Conservation (phyloP, 805 yeast species). For the Saccharomyces paradoxus region DNA sequence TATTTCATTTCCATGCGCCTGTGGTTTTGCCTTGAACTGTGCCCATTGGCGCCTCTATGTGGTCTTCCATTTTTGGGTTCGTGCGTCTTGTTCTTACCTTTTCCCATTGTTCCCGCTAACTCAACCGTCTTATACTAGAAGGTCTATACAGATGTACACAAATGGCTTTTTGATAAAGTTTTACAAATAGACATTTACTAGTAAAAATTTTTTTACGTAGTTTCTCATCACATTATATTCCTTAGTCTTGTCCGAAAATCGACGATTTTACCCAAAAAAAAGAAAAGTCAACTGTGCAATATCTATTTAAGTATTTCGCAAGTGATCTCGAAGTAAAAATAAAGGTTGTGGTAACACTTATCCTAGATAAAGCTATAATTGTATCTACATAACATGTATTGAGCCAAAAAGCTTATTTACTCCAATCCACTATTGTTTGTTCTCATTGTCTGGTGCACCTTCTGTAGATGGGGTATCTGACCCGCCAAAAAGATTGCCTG, state of each 20-base stretch:
- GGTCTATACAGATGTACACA: neutral
- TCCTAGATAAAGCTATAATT: neutral
- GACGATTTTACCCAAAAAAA: neutral
- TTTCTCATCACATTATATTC: neutral
- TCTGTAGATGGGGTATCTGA: constrained; percentile 16
- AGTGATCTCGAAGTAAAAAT: neutral
- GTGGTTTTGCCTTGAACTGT: constrained; percentile 46
- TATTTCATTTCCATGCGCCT: constrained; percentile 34
- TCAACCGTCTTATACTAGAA: neutral
- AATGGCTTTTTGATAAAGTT: neutral
- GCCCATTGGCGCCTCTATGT: constrained; percentile 43
- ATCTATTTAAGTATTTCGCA: neutral
- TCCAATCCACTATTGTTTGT: neutral
- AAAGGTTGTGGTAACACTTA: neutral
- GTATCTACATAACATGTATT: neutral
- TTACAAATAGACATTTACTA: neutral
- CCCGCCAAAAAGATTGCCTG: constrained; percentile 61
- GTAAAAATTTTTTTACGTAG: neutral
- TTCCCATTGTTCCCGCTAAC: constrained; percentile 25
- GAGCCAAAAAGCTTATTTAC: neutral
- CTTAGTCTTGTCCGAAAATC: neutral
- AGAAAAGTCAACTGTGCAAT: neutral
- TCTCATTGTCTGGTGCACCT: neutral
- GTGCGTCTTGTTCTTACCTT: constrained; percentile 40
- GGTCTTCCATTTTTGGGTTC: constrained; percentile 30